phyloP scores from a whole-genome alignment of 345 rosid genomes.

The Acer saccharum region DNA sequence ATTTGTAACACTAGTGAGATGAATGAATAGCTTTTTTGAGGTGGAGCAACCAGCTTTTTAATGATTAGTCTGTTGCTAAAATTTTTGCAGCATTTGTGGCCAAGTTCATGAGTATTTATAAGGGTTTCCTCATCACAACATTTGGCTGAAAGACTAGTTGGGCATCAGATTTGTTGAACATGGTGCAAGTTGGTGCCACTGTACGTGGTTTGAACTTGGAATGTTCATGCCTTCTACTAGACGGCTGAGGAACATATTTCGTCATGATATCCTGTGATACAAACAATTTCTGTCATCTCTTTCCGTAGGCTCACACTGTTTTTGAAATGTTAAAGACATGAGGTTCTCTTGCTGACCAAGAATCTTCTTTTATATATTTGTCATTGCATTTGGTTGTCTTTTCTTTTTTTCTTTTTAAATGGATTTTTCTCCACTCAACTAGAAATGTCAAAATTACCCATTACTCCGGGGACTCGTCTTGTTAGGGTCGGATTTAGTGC shows the following conservation, averaged over 20 bases:
- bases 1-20: neutral
- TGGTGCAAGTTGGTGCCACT: neutral
- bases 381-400: neutral
- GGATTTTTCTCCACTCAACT: too few species aligned
- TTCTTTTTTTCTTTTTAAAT: too few species aligned
- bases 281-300: neutral
- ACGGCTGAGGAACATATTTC: neutral
- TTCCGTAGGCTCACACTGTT: neutral
- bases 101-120: constrained; percentile 94
- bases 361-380: neutral
- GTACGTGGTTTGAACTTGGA: neutral
- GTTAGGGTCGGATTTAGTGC: too few species aligned
- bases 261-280: neutral
- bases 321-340: neutral
- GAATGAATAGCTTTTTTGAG: neutral
- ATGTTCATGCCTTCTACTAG: neutral
- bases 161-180: neutral
- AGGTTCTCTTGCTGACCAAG: neutral
- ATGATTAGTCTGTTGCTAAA: neutral
- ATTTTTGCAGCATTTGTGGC: constrained; percentile 79
- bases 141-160: constrained; percentile 55
- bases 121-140: constrained; percentile 77
- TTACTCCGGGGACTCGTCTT: too few species aligned
- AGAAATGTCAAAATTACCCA: too few species aligned
- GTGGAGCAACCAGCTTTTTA: neutral